Evolutionary conservation across 176 grass and related monocot genomes (phyloP).

Genomic region (Eleusine indica): DNA sequence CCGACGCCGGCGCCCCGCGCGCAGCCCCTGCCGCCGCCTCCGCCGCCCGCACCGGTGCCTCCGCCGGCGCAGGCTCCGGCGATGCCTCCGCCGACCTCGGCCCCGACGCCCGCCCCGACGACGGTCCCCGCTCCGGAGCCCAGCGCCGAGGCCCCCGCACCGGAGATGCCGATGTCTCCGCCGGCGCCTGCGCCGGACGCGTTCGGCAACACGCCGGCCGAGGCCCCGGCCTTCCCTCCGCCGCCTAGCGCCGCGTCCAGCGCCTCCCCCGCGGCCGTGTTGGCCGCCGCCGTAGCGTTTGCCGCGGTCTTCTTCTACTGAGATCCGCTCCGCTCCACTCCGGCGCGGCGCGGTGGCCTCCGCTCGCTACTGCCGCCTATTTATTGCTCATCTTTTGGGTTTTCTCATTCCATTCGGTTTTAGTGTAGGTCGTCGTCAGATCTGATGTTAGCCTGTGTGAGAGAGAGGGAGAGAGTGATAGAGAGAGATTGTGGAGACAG

Average conservation of each 20-base stretch:
- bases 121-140: background rate
- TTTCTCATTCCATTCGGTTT: conserved; percentile 24
- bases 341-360: background rate
- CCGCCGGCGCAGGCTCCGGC: conserved; percentile 5
- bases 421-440: conserved; percentile 22
- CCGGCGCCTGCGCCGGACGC: conserved; percentile 34
- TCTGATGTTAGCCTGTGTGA: conserved; percentile 25
- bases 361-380: background rate
- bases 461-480: background rate
- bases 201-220: background rate
- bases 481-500: conserved; percentile 14
- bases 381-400: conserved; percentile 24
- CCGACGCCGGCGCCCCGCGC: conserved; percentile 33
- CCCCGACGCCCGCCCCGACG: conserved; percentile 4
- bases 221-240: conserved; percentile 5
- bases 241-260: conserved; percentile 18
- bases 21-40: conserved; percentile 25
- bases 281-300: background rate
- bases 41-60: background rate
- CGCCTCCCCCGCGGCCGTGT: background rate
- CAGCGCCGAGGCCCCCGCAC: background rate
- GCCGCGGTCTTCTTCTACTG: conserved; percentile 21
- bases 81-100: background rate
- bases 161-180: background rate
- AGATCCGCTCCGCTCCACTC: background rate